Conservation (phyloP, 192 early-diverging fungal species). For the Podila clonocystis region DNA sequence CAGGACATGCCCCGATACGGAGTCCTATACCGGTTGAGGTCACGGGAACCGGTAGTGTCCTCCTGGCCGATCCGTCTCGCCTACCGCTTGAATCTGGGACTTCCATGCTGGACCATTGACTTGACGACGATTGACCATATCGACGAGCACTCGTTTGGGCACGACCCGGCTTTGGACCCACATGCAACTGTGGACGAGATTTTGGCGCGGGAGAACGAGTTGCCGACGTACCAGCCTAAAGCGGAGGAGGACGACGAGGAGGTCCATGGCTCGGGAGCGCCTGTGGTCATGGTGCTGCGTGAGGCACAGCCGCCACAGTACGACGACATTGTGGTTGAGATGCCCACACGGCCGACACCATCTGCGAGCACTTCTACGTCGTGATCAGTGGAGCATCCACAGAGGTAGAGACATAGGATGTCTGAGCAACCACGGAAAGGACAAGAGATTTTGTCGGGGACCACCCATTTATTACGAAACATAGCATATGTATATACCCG, state of each 20-base stretch:
- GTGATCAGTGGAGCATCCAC: not conserved
- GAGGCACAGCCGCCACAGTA: constrained; percentile 38
- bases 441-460: too few relatives aligned
- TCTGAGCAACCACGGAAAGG: too few relatives aligned
- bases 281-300: constrained; percentile 6
- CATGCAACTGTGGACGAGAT: constrained; percentile 36
- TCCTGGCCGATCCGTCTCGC: constrained; percentile 2
- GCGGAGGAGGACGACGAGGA: constrained; percentile 1
- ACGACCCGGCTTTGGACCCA: constrained; percentile 31
- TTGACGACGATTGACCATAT: constrained; percentile 45
- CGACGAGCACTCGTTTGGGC: constrained; percentile 36
- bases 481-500: too few relatives aligned
- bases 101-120: constrained; percentile 23
- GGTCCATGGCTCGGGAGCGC: not conserved
- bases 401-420: not conserved
- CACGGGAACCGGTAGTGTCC: not conserved
- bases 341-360: not conserved
- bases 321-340: constrained; percentile 15
- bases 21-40: constrained; percentile 32
- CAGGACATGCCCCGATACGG: constrained; percentile 43
- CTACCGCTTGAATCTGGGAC: constrained; percentile 25
- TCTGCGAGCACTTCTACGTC: not conserved
- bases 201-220: constrained; percentile 35
- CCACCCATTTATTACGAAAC: too few relatives aligned
- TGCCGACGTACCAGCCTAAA: constrained; percentile 34